Evolutionary conservation across 208 protist genomes (phyloP).

Genomic region (Acanthamoeba lenticulata): DNA sequence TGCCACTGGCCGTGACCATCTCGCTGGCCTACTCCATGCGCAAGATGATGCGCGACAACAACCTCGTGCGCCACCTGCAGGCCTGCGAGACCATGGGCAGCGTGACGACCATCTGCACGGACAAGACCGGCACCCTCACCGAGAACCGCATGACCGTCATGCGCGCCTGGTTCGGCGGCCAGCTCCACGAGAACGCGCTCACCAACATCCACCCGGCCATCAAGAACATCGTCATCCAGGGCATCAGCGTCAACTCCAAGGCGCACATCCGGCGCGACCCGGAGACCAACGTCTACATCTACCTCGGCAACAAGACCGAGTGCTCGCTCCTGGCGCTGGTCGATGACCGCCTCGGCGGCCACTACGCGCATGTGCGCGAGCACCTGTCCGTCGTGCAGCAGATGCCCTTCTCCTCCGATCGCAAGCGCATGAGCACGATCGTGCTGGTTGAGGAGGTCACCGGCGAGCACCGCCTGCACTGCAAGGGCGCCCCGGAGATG

Average conservation of each 20-base stretch:
- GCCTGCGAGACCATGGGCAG: slow-evolving; percentile 93
- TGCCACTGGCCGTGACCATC: slow-evolving; percentile 92
- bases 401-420: slow-evolving; percentile 78
- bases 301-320: slow-evolving; percentile 91
- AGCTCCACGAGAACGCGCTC: neutral
- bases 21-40: slow-evolving; percentile 97
- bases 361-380: slow-evolving; percentile 71
- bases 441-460: neutral
- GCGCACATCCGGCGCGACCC: neutral
- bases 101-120: slow-evolving; percentile 97
- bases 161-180: neutral
- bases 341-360: neutral
- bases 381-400: neutral
- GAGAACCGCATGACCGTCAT: slow-evolving; percentile 97
- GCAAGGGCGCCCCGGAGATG: slow-evolving; percentile 88
- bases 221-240: slow-evolving; percentile 52
- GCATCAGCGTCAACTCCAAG: slow-evolving; percentile 81
- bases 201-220: neutral
- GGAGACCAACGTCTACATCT: too few species aligned
- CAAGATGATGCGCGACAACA: slow-evolving; percentile 92
- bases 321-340: slow-evolving; percentile 86
- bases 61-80: neutral
- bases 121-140: slow-evolving; percentile 99
- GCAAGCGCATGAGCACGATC: neutral
- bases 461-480: slow-evolving; percentile 50